Evolutionary conservation across 169 alveolate genomes (phyloP).

Genomic region (Plasmodium knowlesi): DNA sequence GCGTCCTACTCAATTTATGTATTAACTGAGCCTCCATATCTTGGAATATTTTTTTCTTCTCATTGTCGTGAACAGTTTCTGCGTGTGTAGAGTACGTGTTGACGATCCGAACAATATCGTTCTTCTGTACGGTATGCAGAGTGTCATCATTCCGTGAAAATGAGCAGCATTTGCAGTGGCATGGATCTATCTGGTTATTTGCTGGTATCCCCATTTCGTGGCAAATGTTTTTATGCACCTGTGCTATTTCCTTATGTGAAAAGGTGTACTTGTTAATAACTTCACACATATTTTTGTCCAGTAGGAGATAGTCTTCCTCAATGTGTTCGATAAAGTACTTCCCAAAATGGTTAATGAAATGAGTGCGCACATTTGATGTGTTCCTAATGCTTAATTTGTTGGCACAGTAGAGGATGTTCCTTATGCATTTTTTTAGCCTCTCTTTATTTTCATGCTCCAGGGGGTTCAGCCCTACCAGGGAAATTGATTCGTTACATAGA

Average conservation of each 20-base stretch:
- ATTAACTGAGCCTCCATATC: background rate
- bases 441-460: background rate
- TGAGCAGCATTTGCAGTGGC: slow-evolving; percentile 20
- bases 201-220: slow-evolving; percentile 21
- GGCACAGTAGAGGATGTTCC: slow-evolving; percentile 49
- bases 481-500: slow-evolving; percentile 30
- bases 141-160: background rate
- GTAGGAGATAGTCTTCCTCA: slow-evolving; percentile 19
- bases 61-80: background rate
- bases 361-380: slow-evolving; percentile 20
- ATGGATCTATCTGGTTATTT: background rate
- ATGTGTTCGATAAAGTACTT: slow-evolving; percentile 25
- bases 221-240: background rate
- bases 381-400: slow-evolving; percentile 44
- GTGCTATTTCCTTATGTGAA: slow-evolving; percentile 19
- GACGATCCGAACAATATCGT: slow-evolving; percentile 1
- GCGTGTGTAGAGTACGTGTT: slow-evolving; percentile 10
- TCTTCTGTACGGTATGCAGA: slow-evolving; percentile 3
- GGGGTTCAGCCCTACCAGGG: background rate
- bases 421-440: slow-evolving; percentile 18
- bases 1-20: background rate
- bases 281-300: slow-evolving; percentile 6
- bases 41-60: background rate
- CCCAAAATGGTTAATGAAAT: slow-evolving; percentile 32
- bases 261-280: slow-evolving; percentile 45